Conservation (phyloP, 169 alveolate genomes). For the Cryptosporidium ryanae region DNA sequence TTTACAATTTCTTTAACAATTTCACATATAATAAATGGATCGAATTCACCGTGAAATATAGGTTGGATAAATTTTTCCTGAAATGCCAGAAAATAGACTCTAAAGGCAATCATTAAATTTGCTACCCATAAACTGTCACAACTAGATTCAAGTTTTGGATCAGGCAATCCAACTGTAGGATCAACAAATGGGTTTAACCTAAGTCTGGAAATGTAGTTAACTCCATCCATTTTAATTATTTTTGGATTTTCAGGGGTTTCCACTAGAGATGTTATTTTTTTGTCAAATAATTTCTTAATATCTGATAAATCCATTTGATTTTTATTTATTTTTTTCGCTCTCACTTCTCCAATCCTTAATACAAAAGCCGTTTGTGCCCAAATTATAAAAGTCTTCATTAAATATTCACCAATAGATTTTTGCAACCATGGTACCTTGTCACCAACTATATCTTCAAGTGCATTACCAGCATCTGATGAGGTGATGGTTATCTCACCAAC, state of each 20-base stretch:
- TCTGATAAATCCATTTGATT: conserved; percentile 12
- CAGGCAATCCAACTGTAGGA: conserved; percentile 16
- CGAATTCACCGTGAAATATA: conserved; percentile 23
- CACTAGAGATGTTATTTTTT: background rate
- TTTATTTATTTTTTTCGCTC: background rate
- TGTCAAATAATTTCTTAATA: conserved; percentile 31
- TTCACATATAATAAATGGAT: conserved; percentile 32
- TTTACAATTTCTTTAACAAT: conserved; percentile 41
- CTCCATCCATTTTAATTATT: conserved; percentile 8
- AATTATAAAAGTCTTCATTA: conserved; percentile 21
- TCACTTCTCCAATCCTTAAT: conserved; percentile 24
- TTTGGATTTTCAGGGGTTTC: conserved; percentile 24
- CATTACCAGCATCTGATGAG: conserved; percentile 8
- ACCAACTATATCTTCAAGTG: conserved; percentile 6
- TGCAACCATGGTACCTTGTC: conserved; percentile 30
- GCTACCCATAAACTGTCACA: conserved; percentile 29
- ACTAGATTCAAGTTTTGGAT: conserved; percentile 25
- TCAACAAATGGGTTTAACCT: conserved; percentile 57
- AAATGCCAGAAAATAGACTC: conserved; percentile 54
- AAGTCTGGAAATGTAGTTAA: conserved; percentile 19
- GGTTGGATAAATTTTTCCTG: conserved; percentile 52
- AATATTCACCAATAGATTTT: conserved; percentile 35
- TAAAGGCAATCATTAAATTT: conserved; percentile 60
- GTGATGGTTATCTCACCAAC: background rate
- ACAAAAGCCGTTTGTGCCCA: conserved; percentile 63